These are phyloP conservation scores for Gymnopilus junonius DNA, from an alignment of 768 basidiomycete species.

Conservation along the genomic window DNA sequence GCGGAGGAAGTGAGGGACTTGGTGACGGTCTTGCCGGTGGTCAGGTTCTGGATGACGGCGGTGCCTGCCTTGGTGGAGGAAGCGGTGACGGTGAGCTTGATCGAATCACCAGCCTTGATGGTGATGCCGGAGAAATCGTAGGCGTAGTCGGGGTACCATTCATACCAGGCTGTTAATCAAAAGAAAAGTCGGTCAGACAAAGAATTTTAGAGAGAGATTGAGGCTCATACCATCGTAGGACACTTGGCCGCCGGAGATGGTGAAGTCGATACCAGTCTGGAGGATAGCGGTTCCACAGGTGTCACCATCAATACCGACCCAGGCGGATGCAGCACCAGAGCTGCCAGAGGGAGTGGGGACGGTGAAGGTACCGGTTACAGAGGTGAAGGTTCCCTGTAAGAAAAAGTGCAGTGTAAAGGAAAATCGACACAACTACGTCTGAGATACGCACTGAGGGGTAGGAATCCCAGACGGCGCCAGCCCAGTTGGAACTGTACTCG, in stretches of 20 bases:
- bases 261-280: conserved; percentile 24
- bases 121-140: conserved; percentile 22
- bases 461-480: conserved; percentile 19
- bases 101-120: conserved; percentile 18
- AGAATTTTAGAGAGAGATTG: not conserved
- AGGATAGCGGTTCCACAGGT: conserved; percentile 22
- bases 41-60: conserved; percentile 18
- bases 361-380: conserved; percentile 23
- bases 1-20: conserved; percentile 22
- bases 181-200: not conserved
- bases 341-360: conserved; percentile 20
- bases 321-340: conserved; percentile 23
- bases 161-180: conserved; percentile 16
- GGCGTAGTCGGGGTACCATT: conserved; percentile 24
- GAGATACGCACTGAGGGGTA: conserved; percentile 12
- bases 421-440: not conserved
- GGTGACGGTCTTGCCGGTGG: conserved; percentile 21
- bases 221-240: conserved; percentile 12
- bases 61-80: conserved; percentile 21
- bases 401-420: not conserved
- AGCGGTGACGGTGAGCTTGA: conserved; percentile 22
- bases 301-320: conserved; percentile 27
- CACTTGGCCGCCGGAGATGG: conserved; percentile 18
- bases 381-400: conserved; percentile 19
- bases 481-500: conserved; percentile 24